Conservation (phyloP, 306 rosid species). For the Prunus salicina region DNA sequence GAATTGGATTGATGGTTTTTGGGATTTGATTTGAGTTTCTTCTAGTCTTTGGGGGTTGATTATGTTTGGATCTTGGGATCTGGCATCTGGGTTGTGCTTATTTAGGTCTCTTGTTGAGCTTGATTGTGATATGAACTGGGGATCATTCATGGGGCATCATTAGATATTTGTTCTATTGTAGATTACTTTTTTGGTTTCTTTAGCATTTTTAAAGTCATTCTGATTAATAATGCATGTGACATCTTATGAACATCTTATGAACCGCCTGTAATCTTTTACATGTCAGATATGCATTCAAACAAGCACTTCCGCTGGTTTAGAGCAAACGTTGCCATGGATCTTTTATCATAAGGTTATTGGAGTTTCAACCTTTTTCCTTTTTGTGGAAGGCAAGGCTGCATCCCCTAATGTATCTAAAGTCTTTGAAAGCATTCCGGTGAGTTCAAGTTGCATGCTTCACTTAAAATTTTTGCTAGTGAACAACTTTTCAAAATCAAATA, state of each 20-base stretch:
- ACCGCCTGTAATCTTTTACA: slow-evolving; percentile 3
- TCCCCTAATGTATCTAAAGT: slow-evolving; percentile 72
- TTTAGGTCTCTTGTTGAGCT: background rate
- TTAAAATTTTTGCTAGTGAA: background rate
- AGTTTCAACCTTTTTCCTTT: slow-evolving; percentile 77
- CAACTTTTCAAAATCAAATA: background rate
- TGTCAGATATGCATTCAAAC: slow-evolving; percentile 69
- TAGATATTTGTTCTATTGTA: background rate
- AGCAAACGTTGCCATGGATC: slow-evolving; percentile 93
- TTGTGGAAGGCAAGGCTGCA: slow-evolving; percentile 97
- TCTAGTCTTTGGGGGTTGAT: background rate
- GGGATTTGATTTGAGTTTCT: background rate
- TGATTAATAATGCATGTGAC: background rate
- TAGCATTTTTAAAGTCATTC: background rate
- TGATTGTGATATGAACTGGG: background rate
- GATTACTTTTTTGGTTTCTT: background rate
- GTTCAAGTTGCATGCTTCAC: slow-evolving; percentile 20
- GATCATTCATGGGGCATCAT: background rate
- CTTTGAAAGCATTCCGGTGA: slow-evolving; percentile 84
- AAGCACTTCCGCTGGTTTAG: slow-evolving; percentile 84
- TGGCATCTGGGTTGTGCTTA: slow-evolving; percentile 4
- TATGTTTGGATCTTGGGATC: slow-evolving; percentile 28
- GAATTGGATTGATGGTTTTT: background rate
- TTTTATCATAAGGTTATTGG: slow-evolving; percentile 93
- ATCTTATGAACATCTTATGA: slow-evolving; percentile 7